These are phyloP conservation scores for Ajuga reptans DNA, from an alignment of 305 asterid genomes.

Conservation along the genomic window DNA sequence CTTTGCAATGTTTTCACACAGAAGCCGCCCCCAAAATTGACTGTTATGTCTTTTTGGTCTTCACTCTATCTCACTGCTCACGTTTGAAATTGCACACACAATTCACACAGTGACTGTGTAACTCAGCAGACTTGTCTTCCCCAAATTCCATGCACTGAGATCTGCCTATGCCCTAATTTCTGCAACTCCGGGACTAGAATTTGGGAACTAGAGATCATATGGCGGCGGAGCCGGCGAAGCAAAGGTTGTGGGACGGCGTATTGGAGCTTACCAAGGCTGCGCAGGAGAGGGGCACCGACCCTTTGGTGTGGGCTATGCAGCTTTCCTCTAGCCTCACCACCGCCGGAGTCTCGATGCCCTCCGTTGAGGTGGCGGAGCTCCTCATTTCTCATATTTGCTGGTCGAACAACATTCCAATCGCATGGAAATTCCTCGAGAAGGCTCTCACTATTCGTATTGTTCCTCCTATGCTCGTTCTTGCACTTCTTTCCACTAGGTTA, in stretches of 20 bases:
- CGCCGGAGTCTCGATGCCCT: slow-evolving; percentile 59
- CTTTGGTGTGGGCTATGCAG: slow-evolving; percentile 62
- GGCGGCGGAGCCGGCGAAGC: slow-evolving; percentile 41
- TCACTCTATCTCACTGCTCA: not conserved
- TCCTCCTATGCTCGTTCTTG: slow-evolving; percentile 67
- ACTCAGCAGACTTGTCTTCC: slow-evolving; percentile 12
- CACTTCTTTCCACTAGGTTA: slow-evolving; percentile 72
- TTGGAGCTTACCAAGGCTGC: slow-evolving; percentile 63
- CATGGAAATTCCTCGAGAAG: slow-evolving; percentile 83
- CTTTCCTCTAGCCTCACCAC: slow-evolving; percentile 48
- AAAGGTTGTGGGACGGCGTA: slow-evolving; percentile 45
- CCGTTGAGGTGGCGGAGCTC: slow-evolving; percentile 56
- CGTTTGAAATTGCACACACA: slow-evolving; percentile 17
- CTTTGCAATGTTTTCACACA: no score
- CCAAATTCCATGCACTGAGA: slow-evolving; percentile 20
- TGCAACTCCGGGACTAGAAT: slow-evolving; percentile 6
- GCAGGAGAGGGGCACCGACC: slow-evolving; percentile 57
- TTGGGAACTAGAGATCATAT: slow-evolving; percentile 21
- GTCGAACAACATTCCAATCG: slow-evolving; percentile 56
- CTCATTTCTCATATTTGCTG: slow-evolving; percentile 73
- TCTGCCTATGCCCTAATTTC: slow-evolving; percentile 21
- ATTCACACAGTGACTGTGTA: slow-evolving; percentile 17
- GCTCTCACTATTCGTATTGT: slow-evolving; percentile 52
- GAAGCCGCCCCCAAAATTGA: slow-evolving; percentile 20
- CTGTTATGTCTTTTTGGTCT: not conserved